Conservation (phyloP, 192 early-diverging fungal species). For the Paraglomus occultum region DNA sequence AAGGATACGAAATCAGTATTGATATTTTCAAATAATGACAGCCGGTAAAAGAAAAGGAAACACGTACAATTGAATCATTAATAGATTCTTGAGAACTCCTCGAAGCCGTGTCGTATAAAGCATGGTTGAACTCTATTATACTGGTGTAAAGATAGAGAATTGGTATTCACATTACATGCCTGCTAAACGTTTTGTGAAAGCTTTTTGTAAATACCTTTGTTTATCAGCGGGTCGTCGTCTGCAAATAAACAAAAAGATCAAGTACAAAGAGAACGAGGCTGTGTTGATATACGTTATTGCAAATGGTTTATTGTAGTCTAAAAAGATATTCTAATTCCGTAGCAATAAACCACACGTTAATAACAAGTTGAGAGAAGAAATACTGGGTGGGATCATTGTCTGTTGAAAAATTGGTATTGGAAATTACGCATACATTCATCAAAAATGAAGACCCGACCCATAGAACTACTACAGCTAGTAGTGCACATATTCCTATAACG, state of each 20-base stretch:
- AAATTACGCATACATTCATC: conserved; percentile 55
- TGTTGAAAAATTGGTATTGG: neutral
- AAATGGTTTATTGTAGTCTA: conserved; percentile 70
- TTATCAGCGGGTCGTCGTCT: conserved; percentile 7
- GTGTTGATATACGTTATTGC: conserved; percentile 80
- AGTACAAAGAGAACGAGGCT: conserved; percentile 70
- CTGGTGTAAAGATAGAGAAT: neutral
- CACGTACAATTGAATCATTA: neutral
- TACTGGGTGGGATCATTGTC: too few relatives aligned
- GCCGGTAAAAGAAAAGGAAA: too few relatives aligned
- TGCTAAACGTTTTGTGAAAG: neutral
- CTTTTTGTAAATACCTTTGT: neutral
- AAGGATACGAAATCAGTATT: too few relatives aligned
- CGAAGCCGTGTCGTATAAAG: conserved; percentile 16
- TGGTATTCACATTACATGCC: neutral
- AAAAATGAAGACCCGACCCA: conserved; percentile 79
- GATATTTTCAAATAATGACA: too few relatives aligned
- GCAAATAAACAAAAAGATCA: conserved; percentile 43
- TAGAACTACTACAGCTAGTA: conserved; percentile 72
- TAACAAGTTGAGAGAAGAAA: conserved; percentile 18
- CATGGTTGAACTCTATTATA: conserved; percentile 15
- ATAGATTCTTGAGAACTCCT: conserved; percentile 6
- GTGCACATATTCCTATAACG: conserved; percentile 57
- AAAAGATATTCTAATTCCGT: conserved; percentile 60
- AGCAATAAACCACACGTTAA: neutral